Conservation (phyloP, 2,329 filamentous ascomycete genomes). For the Pyrenophora graminea region DNA sequence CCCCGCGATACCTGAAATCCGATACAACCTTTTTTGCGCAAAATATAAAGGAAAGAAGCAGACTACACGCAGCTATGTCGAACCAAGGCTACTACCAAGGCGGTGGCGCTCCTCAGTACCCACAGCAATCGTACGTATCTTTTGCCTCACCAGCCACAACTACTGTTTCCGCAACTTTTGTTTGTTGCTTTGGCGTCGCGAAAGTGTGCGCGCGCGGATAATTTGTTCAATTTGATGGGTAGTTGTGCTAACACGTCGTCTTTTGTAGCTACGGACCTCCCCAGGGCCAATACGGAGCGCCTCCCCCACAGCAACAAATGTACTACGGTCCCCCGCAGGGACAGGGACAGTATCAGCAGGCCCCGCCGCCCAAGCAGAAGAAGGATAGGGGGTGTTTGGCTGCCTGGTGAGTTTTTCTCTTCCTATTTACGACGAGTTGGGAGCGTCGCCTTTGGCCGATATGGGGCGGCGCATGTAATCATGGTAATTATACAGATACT, state of each 20-base stretch:
- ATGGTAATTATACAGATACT: neutral
- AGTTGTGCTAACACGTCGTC: no score
- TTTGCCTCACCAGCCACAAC: neutral
- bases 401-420: constrained; percentile 36
- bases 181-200: no score
- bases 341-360: constrained; percentile 56
- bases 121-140: constrained; percentile 38
- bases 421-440: no score
- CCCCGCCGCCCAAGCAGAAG: constrained; percentile 53
- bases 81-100: constrained; percentile 45
- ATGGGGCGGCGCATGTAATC: no score
- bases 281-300: constrained; percentile 26
- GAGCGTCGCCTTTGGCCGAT: no score
- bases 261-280: constrained; percentile 30
- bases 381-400: constrained; percentile 46
- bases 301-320: constrained; percentile 32
- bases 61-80: constrained; percentile 26
- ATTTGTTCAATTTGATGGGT: no score
- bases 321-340: constrained; percentile 33
- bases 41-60: no score
- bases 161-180: no score
- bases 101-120: constrained; percentile 39
- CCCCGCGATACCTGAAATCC: neutral
- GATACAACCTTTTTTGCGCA: neutral
- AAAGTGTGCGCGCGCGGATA: neutral